Base-by-base conservation (phyloP, 139 green algal species). In the Micractinium conductrix region DNA sequence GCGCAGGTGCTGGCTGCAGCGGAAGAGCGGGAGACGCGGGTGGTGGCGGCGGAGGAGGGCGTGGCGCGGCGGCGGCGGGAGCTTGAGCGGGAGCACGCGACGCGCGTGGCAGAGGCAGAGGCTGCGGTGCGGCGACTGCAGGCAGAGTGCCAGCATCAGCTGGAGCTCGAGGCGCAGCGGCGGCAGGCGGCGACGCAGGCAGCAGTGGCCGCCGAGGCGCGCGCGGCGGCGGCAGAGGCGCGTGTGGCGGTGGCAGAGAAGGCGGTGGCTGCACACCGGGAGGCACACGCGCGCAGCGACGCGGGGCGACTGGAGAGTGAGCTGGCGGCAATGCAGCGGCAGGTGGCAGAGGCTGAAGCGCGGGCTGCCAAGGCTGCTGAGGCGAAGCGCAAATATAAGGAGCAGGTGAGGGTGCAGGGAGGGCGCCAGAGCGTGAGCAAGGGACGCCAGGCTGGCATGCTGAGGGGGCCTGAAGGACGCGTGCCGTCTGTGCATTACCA, bases 121-220 rank as follows among this genome's bases (percentile, higher is more conserved):
- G 70, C 69, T 2, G 48, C 70, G 9, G 81, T 90, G 63, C 55
- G 78, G 5, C 74, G 83, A 7, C 69, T 89, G 74, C 84, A 91
- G 84, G 74, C 86, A 38, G 80, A 90, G 69, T 90, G 81, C 80
- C 78, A 93, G 80, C 84, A 90, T 48, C 81, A 90, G 82, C 60
- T 93, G 30, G 85, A 89, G 72, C 65, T 91, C 40, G 85, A 89
- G 79, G 50, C 38, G 2, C 58, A 75, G 74, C 82, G 71, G 0
- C 62, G 58, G 24, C 48, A 50, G 16, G 74, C 86, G 40, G 37
- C 83, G 71, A 37, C 58, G 60, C 71, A 73, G 44, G 55, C 65
- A 50, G 26, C 43, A 8, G 50, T 65, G n/a, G 75, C 81, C 37
- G 67, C 63, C 24, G 67, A 81, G 38, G 28, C 74, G 38, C 62